Conservation (phyloP, 306 rosid genomes). For the Corylus americana region DNA sequence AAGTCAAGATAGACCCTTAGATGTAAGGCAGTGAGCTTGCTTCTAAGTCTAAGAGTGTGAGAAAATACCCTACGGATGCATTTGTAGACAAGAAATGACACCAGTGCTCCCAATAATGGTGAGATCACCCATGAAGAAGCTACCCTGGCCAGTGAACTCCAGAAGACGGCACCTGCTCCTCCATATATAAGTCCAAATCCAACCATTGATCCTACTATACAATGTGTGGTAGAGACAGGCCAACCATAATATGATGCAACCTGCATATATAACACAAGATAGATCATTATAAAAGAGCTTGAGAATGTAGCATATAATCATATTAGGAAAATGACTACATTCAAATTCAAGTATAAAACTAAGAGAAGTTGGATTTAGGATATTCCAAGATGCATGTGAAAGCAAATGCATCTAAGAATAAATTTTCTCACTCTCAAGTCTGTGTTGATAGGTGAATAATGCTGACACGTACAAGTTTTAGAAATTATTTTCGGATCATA, state of each 20-base stretch:
- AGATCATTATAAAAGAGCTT: neutral
- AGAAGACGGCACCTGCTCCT: slow-evolving; percentile 87
- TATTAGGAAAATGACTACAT: neutral
- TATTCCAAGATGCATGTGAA: neutral
- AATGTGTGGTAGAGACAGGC: slow-evolving; percentile 99
- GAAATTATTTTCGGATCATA: neutral
- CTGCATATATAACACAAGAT: slow-evolving; percentile 41
- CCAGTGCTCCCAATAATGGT: slow-evolving; percentile 86
- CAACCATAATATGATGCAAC: slow-evolving; percentile 86
- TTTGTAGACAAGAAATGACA: slow-evolving; percentile 89
- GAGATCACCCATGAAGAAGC: slow-evolving; percentile 91
- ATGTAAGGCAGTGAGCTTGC: slow-evolving; percentile 14
- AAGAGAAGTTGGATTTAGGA: neutral
- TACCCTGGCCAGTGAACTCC: slow-evolving; percentile 95
- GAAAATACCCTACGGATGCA: slow-evolving; percentile 86
- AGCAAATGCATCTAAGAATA: neutral
- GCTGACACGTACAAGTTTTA: neutral
- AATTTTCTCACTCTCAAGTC: neutral
- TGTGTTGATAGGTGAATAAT: neutral
- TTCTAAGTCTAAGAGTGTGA: slow-evolving; percentile 17
- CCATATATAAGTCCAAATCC: slow-evolving; percentile 92
- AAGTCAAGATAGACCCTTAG: slow-evolving; percentile 2
- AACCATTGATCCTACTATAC: slow-evolving; percentile 98
- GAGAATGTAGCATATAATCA: neutral
- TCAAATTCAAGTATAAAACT: neutral